Base-by-base conservation (phyloP, 169 alveolate genomes). In the Plasmodium inui region DNA sequence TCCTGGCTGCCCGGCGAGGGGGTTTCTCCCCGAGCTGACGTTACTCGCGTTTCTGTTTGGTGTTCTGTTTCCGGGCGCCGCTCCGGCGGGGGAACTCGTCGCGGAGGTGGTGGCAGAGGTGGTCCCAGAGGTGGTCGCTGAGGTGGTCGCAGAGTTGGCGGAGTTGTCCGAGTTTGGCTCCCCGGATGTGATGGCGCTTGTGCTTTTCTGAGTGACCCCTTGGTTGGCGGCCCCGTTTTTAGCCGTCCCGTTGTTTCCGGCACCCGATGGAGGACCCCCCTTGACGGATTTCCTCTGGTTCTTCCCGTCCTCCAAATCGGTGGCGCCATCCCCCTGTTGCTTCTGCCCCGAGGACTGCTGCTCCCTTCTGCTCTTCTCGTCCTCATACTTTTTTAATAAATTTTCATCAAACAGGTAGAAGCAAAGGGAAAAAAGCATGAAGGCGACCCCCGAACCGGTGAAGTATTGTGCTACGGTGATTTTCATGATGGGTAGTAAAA, bases 361-460 rank as follows among this genome's bases (percentile, higher is more conserved):
- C 76, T 84, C 83, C 61, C 12, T 71, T 53, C 5, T 70, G 71
- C 83, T 84, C 46, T 74, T 86, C 61, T 86, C 82, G 17, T 76
- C 84, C 46, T 86, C 93, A 53, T 86, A 74, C 44, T 12, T 32
- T 44, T 86, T 86, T 34, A 86, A 39, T 32, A 86, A 2, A 14
- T 74, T 76, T 22, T 86, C 93, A 74, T 76, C 81, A 76, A 86
- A 86, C 37, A 86, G 81, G 71, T 55, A 86, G 14, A 53, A 73
- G 22, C 53, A 34, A 7, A 86, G 4, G 28, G 37, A 28, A 22
- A 86, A 78, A 17, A 32, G 3, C 22, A 86, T 32, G 19, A 86
- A 76, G 1, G 55, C 6, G n/a, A 26, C 1, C 4, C 93, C 70
- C 1, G 93, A 86, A 9, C 61, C 41, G 8, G 19, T 55, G 44